Conservation (phyloP, 2,329 filamentous ascomycete genomes). For the Monosporascus sp. region DNA sequence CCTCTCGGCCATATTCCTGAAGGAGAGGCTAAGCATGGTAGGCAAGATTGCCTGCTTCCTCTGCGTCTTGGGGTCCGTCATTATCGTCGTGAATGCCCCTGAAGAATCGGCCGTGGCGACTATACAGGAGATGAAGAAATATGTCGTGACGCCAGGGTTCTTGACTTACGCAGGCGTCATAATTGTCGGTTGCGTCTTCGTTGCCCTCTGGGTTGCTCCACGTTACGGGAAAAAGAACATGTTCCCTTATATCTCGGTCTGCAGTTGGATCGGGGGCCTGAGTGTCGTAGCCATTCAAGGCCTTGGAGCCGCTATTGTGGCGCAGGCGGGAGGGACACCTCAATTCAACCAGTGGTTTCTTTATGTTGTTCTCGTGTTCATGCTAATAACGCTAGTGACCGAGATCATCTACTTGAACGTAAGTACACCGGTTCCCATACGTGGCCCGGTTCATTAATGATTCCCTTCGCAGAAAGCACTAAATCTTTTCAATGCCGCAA, state of each 20-base stretch:
- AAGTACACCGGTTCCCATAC: constrained; percentile 35
- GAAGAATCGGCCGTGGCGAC: constrained; percentile 75
- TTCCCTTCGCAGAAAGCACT: constrained; percentile 77
- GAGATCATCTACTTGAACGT: constrained; percentile 97
- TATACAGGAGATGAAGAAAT: constrained; percentile 89
- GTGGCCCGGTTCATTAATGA: constrained; percentile 26
- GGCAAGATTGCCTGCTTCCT: constrained; percentile 95
- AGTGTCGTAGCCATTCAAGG: constrained; percentile 95
- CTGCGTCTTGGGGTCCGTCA: constrained; percentile 86
- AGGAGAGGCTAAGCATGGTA: constrained; percentile 90
- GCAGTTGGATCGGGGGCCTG: constrained; percentile 87
- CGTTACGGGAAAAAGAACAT: constrained; percentile 94
- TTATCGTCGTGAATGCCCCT: constrained; percentile 93
- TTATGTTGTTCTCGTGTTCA: constrained; percentile 87
- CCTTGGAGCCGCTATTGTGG: constrained; percentile 82
- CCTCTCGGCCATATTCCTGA: constrained; percentile 88
- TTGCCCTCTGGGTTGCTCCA: constrained; percentile 76
- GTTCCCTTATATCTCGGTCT: constrained; percentile 95
- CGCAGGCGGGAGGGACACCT: constrained; percentile 71
- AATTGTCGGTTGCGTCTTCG: constrained; percentile 64
- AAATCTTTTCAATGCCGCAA: constrained; percentile 91
- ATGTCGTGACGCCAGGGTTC: constrained; percentile 82
- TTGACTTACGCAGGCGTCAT: constrained; percentile 79
- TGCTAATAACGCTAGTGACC: constrained; percentile 79
- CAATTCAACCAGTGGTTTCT: constrained; percentile 99